Evolutionary conservation across 2,329 filamentous ascomycete genomes (phyloP).

Genomic region (Curvularia lunata): DNA sequence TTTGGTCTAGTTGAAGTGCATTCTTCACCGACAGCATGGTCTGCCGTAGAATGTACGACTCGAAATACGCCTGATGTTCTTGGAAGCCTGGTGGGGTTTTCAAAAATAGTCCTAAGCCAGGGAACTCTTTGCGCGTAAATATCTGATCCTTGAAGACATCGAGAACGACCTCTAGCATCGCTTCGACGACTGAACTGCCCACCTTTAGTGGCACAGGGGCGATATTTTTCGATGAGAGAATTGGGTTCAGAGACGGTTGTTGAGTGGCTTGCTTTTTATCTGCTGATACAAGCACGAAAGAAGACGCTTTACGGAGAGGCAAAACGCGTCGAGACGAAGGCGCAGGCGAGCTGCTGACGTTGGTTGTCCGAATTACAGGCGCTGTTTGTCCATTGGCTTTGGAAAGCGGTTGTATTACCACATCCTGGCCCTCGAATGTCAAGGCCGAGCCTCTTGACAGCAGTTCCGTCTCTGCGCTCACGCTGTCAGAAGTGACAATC

Average conservation of each 20-base stretch:
- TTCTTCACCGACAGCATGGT: conserved; percentile 74
- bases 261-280: conserved; percentile 65
- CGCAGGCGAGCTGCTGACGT: conserved; percentile 53
- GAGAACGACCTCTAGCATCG: conserved; percentile 77
- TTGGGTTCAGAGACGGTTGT: conserved; percentile 67
- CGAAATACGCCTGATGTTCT: conserved; percentile 94
- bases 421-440: conserved; percentile 84
- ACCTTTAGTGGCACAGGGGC: conserved; percentile 56
- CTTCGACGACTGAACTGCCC: conserved; percentile 75
- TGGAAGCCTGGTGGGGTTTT: conserved; percentile 92
- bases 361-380: conserved; percentile 77
- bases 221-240: conserved; percentile 65
- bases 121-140: conserved; percentile 85
- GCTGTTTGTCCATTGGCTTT: conserved; percentile 62
- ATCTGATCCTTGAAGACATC: conserved; percentile 86
- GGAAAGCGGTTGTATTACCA: conserved; percentile 78
- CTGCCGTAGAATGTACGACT: conserved; percentile 83
- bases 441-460: conserved; percentile 80
- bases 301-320: conserved; percentile 79
- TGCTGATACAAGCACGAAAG: conserved; percentile 85
- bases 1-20: conserved; percentile 73
- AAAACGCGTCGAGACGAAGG: conserved; percentile 58
- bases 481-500: conserved; percentile 82
- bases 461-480: conserved; percentile 85
- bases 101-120: conserved; percentile 81